phyloP scores from a whole-genome alignment of 306 rosid species.

The Prunus armeniaca region DNA sequence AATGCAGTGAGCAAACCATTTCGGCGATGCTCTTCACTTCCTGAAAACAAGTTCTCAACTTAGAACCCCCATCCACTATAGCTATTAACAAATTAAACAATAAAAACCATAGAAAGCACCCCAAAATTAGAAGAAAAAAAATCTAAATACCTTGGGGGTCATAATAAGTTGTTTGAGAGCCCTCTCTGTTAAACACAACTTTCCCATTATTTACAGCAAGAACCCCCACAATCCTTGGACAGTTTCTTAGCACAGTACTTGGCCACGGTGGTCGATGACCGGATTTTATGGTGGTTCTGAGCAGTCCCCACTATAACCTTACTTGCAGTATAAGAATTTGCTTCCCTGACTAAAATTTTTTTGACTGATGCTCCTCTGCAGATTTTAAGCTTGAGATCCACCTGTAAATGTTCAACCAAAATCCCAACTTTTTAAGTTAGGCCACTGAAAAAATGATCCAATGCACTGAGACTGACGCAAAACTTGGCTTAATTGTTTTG shows the following conservation, averaged over 20 bases:
- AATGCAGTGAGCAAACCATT: slow-evolving; percentile 49
- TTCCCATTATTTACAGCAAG: slow-evolving; percentile 83
- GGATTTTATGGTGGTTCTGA: slow-evolving; percentile 54
- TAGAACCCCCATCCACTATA: slow-evolving; percentile 14
- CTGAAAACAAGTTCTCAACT: slow-evolving; percentile 39
- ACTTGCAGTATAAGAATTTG: slow-evolving; percentile 58
- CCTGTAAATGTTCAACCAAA: slow-evolving; percentile 44
- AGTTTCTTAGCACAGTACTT: slow-evolving; percentile 86
- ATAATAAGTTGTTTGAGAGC: slow-evolving; percentile 21
- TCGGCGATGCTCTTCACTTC: slow-evolving; percentile 31
- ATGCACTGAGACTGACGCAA: neutral
- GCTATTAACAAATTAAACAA: neutral
- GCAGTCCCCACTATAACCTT: slow-evolving; percentile 73
- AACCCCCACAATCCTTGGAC: slow-evolving; percentile 53
- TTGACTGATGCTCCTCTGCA: slow-evolving; percentile 74
- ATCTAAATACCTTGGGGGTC: slow-evolving; percentile 49
- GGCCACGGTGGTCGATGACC: slow-evolving; percentile 72
- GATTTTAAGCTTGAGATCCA: slow-evolving; percentile 86
- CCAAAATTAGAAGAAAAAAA: neutral
- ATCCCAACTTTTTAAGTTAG: neutral
- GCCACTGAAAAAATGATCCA: slow-evolving; percentile 8
- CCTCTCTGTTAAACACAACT: slow-evolving; percentile 62
- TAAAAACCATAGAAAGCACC: slow-evolving; percentile 5
- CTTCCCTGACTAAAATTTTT: slow-evolving; percentile 81
- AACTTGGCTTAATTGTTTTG: neutral